These are phyloP conservation scores for Bipolaris bicolor DNA, from an alignment of 2,329 filamentous ascomycete species.

Conservation along the genomic window DNA sequence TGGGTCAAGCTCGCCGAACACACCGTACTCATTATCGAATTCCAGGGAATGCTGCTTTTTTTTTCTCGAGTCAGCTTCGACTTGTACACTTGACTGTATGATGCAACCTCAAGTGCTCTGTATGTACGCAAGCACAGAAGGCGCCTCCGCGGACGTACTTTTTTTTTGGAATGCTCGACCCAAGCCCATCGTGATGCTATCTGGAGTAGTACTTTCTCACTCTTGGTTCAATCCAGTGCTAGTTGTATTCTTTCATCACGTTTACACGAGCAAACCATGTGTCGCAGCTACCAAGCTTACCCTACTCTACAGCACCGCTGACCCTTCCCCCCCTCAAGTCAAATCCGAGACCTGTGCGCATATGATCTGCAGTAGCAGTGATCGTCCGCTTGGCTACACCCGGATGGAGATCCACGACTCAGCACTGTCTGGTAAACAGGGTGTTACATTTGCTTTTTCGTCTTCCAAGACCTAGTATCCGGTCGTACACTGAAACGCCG, in stretches of 20 bases:
- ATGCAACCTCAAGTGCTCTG: slow-evolving; percentile 11
- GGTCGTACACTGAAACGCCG: slow-evolving; percentile 4
- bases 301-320: background rate
- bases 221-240: background rate
- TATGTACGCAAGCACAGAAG: slow-evolving; percentile 5
- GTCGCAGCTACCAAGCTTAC: background rate
- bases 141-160: slow-evolving; percentile 20
- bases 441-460: slow-evolving; percentile 9
- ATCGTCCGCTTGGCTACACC: slow-evolving; percentile 14
- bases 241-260: background rate
- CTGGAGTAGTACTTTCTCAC: slow-evolving; percentile 8
- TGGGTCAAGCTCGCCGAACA: slow-evolving; percentile 40
- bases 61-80: slow-evolving; percentile 12
- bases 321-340: background rate
- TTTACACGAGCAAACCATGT: background rate
- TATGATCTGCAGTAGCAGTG: slow-evolving; percentile 8
- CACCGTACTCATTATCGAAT: slow-evolving; percentile 28
- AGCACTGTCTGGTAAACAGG: slow-evolving; percentile 6
- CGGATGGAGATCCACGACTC: slow-evolving; percentile 16
- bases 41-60: slow-evolving; percentile 17
- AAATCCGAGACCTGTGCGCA: background rate
- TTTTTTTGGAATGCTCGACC: slow-evolving; percentile 24
- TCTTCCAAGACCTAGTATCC: background rate
- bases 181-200: slow-evolving; percentile 18
- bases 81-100: slow-evolving; percentile 13